These are phyloP conservation scores for Diphasiastrum complanatum DNA, from an alignment of 83 land plant genomes.

Conservation along the genomic window DNA sequence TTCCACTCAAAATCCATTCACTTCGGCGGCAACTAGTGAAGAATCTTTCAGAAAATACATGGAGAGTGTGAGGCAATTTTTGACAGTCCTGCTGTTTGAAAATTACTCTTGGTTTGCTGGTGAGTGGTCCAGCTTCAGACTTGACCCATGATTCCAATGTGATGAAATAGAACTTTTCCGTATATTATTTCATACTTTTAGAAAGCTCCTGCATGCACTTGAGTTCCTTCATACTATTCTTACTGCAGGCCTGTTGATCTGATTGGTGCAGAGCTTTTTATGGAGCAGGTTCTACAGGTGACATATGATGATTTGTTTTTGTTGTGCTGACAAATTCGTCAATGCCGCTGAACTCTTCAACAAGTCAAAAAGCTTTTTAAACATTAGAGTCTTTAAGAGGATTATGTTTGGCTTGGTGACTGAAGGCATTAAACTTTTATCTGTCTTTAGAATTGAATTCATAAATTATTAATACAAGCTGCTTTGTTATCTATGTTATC, in stretches of 20 bases:
- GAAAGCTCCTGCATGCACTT: background rate
- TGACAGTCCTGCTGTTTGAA: constrained; percentile 29
- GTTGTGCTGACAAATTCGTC: background rate
- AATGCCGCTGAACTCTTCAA: too few species aligned
- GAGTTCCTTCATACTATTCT: background rate
- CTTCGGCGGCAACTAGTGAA: constrained; percentile 17
- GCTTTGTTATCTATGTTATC: constrained; percentile 12
- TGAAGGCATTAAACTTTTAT: too few species aligned
- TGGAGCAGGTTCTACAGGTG: constrained; percentile 42
- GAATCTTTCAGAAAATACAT: constrained; percentile 15
- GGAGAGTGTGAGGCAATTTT: constrained; percentile 27
- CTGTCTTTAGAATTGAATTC: too few species aligned
- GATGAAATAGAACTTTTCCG: background rate
- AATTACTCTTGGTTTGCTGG: constrained; percentile 43
- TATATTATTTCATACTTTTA: background rate
- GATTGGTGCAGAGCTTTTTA: constrained; percentile 30
- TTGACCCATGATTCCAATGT: background rate
- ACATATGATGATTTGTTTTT: background rate
- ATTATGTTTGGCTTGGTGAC: too few species aligned
- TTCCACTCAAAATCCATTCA: constrained; percentile 29
- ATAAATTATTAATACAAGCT: too few species aligned
- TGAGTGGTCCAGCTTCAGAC: constrained; percentile 4
- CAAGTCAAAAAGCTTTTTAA: too few species aligned
- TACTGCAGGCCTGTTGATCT: background rate
- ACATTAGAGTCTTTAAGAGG: too few species aligned